Percentiles rank a stretch among this genome's conserved stretches.
These are phyloP conservation scores for Tetrapisispora fleetii DNA, from an alignment of 805 yeast genomes.

Conservation along the genomic window DNA sequence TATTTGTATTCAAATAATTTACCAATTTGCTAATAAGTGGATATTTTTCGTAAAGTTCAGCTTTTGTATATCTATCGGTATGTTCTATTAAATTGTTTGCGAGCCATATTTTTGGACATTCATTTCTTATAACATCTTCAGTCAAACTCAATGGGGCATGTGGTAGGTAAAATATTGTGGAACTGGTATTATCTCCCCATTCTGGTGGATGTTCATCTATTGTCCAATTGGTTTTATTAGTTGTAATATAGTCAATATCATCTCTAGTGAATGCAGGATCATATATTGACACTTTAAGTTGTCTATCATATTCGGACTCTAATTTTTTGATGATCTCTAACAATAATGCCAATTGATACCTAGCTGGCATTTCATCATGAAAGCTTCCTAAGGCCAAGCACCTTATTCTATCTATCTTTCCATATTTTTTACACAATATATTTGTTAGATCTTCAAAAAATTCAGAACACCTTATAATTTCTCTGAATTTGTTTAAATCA, in stretches of 20 bases:
- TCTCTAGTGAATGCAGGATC: slow-evolving; percentile 52
- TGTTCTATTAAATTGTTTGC: slow-evolving; percentile 46
- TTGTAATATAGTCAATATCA: slow-evolving; percentile 34
- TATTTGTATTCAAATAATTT: slow-evolving; percentile 6
- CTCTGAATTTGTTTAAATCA: slow-evolving; percentile 11
- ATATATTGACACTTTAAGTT: slow-evolving; percentile 36
- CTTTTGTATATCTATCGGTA: slow-evolving; percentile 41
- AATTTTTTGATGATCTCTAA: slow-evolving; percentile 30
- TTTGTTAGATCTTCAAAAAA: slow-evolving; percentile 23
- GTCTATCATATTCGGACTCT: background rate
- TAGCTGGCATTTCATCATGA: slow-evolving; percentile 44
- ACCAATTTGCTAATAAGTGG: slow-evolving; percentile 35
- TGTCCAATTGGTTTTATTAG: slow-evolving; percentile 20
- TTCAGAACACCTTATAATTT: slow-evolving; percentile 17
- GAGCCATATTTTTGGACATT: slow-evolving; percentile 33
- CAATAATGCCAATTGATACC: slow-evolving; percentile 57
- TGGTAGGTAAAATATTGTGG: slow-evolving; percentile 51
- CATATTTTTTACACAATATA: slow-evolving; percentile 8
- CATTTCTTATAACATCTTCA: slow-evolving; percentile 29
- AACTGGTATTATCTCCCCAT: slow-evolving; percentile 11
- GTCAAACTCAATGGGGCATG: slow-evolving; percentile 61
- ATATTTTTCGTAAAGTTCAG: slow-evolving; percentile 35
- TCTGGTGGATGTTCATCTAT: slow-evolving; percentile 18
- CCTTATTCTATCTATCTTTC: slow-evolving; percentile 32
- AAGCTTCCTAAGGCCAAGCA: slow-evolving; percentile 71